Evolutionary conservation across 441 rosid genomes (phyloP), one percentile per base, ranked within the genome.

Genomic region (Adansonia gregorii): DNA sequence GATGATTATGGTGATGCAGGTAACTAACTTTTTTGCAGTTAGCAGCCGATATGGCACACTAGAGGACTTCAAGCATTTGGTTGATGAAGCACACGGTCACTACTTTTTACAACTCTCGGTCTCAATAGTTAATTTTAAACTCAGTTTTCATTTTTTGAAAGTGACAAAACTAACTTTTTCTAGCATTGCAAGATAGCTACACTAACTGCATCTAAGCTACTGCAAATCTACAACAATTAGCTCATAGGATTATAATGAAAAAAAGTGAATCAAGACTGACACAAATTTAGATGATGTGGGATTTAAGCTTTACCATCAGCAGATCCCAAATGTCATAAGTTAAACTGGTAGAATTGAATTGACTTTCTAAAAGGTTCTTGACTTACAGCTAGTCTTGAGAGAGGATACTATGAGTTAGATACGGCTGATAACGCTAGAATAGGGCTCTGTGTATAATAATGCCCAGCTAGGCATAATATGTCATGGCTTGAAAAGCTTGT

Each of bases 41-140:
- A 92, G 98, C 88, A 93, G 97, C 87, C 88, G 99, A 76, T 95
- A 73, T 86, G 99, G 99, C 79, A 95, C 91, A 27, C 99, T 98
- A 59, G 98, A 95, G 84, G 98, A 95, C 82, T 94, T 95, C 88
- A 95, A 95, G 85, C 84, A 80, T 78, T 89, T 95, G 88, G 90
- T 94, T 79, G 99, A 95, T 79, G 98, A 92, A 87, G 98, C 99
- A 65, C 99, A 95, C 64, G 98, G 99, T 95, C 82, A 78, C 56
- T 52, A 83, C 84, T 75, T 82, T 73, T 72, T 58, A 31, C 67
- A 45, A 46, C 55, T 59, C 15, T 46, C 60, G 3, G 31, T 63
- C 48, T 58, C 24, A 54, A 46, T 9, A 27, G 19, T 69, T 31
- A 31, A 31, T 24, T 27, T 55, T 41, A 59, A 41, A 41, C 22